These are phyloP conservation scores for Fusarium fujikuroi DNA, from an alignment of 2,329 filamentous ascomycete genomes.

Conservation along the genomic window DNA sequence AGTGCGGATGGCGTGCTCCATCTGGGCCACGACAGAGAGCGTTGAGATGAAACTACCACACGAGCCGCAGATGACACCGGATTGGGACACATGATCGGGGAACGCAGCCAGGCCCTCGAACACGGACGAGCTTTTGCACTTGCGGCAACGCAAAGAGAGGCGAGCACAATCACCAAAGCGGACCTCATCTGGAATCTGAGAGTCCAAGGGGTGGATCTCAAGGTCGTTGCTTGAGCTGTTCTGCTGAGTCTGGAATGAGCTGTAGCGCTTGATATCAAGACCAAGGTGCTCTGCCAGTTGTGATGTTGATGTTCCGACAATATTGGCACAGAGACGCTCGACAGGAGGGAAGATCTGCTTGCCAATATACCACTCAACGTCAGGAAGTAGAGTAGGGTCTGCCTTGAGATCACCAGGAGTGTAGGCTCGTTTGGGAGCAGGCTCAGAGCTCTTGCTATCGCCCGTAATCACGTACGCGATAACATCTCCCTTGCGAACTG, in stretches of 20 bases:
- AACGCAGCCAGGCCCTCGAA: slow-evolving; percentile 80
- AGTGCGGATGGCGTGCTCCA: slow-evolving; percentile 84
- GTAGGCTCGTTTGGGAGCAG: slow-evolving; percentile 88
- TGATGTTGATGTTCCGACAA: slow-evolving; percentile 89
- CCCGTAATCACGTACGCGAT: slow-evolving; percentile 95
- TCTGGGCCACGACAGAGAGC: slow-evolving; percentile 83
- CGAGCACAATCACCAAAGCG: slow-evolving; percentile 86
- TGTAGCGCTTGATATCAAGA: slow-evolving; percentile 89
- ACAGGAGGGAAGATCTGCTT: slow-evolving; percentile 99
- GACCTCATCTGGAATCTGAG: slow-evolving; percentile 89
- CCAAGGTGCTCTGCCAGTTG: slow-evolving; percentile 93
- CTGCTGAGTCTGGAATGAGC: slow-evolving; percentile 55
- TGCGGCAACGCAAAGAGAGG: slow-evolving; percentile 81
- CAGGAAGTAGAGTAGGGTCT: slow-evolving; percentile 80
- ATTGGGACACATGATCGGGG: slow-evolving; percentile 71
- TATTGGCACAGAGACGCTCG: slow-evolving; percentile 96
- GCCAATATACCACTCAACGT: slow-evolving; percentile 97
- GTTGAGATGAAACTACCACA: slow-evolving; percentile 75
- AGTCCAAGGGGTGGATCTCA: slow-evolving; percentile 91
- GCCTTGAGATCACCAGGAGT: slow-evolving; percentile 84
- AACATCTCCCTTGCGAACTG: slow-evolving; percentile 91
- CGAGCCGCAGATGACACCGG: slow-evolving; percentile 78
- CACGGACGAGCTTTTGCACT: slow-evolving; percentile 75
- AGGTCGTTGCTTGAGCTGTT: slow-evolving; percentile 67
- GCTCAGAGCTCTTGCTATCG: slow-evolving; percentile 72